These are phyloP conservation scores for Diatrype stigma DNA, from an alignment of 2,329 filamentous ascomycete genomes.

Conservation along the genomic window DNA sequence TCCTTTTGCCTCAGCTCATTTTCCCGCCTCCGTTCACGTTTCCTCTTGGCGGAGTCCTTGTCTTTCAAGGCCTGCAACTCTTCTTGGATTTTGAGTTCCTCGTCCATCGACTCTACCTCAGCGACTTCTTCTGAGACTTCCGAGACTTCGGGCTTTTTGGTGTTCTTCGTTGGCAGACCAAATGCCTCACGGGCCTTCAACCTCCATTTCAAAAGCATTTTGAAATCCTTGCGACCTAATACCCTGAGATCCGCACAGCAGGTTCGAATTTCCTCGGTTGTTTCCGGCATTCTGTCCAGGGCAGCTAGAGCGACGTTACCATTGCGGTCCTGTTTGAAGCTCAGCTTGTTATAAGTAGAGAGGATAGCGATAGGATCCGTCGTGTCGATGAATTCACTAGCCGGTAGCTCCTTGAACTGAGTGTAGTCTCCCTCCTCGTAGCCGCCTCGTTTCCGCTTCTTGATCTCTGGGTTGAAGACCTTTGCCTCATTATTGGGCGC, in stretches of 20 bases:
- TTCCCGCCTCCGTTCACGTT: constrained; percentile 77
- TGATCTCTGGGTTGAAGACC: constrained; percentile 94
- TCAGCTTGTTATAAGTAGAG: constrained; percentile 77
- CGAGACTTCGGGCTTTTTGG: constrained; percentile 37
- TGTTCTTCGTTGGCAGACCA: constrained; percentile 75
- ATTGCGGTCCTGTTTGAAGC: constrained; percentile 74
- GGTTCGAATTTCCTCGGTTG: constrained; percentile 72
- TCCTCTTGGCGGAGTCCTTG: constrained; percentile 69
- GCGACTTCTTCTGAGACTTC: constrained; percentile 62
- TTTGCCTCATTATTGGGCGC: constrained; percentile 95
- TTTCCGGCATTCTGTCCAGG: constrained; percentile 80
- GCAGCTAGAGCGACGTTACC: constrained; percentile 84
- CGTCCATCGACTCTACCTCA: constrained; percentile 85
- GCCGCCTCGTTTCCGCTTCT: constrained; percentile 96
- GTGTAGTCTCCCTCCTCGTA: constrained; percentile 95
- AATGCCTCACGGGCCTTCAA: constrained; percentile 87
- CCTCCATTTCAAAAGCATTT: constrained; percentile 82
- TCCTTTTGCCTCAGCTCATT: constrained; percentile 95
- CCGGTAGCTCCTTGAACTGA: constrained; percentile 83
- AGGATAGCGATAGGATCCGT: constrained; percentile 90
- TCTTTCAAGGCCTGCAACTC: constrained; percentile 81
- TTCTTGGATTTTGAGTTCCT: constrained; percentile 85
- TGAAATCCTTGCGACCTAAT: constrained; percentile 91
- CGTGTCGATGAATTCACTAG: constrained; percentile 91
- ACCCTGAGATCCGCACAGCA: constrained; percentile 85